Evolutionary conservation across 305 asterid species (phyloP).

Genomic region (Ilex paraguariensis): DNA sequence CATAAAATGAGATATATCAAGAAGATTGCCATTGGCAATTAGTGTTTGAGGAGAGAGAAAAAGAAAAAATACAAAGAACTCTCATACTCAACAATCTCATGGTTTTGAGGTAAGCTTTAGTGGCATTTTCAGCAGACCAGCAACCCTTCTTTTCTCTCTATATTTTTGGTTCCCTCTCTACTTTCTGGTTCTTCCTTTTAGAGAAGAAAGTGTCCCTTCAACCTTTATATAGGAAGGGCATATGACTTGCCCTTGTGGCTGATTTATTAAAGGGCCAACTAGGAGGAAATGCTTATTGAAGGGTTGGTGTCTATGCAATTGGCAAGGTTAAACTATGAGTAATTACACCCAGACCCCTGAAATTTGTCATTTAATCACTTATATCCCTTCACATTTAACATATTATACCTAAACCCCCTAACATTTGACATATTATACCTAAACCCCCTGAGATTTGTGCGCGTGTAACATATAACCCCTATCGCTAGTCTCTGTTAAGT

Average conservation of each 20-base stretch:
- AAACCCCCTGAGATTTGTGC: no score
- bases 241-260: neutral
- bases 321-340: neutral
- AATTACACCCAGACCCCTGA: neutral
- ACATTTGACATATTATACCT: no score
- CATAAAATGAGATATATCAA: neutral
- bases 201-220: neutral
- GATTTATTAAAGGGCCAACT: neutral
- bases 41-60: no score
- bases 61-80: no score
- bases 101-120: constrained; percentile 25
- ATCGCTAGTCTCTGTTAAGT: no score
- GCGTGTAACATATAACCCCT: no score
- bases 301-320: no score
- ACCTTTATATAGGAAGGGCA: constrained; percentile 6
- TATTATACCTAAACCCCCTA: no score
- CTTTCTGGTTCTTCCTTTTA: neutral
- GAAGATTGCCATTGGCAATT: no score
- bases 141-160: constrained; percentile 17
- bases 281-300: no score
- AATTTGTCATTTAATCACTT: no score
- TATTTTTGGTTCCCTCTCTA: neutral
- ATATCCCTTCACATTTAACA: no score
- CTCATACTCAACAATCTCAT: constrained; percentile 24
- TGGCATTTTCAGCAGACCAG: constrained; percentile 39